Percentiles rank a stretch among this genome's conserved stretches.
Evolutionary conservation across 441 rosid genomes (phyloP).

Genomic region (Jatropha multifida): DNA sequence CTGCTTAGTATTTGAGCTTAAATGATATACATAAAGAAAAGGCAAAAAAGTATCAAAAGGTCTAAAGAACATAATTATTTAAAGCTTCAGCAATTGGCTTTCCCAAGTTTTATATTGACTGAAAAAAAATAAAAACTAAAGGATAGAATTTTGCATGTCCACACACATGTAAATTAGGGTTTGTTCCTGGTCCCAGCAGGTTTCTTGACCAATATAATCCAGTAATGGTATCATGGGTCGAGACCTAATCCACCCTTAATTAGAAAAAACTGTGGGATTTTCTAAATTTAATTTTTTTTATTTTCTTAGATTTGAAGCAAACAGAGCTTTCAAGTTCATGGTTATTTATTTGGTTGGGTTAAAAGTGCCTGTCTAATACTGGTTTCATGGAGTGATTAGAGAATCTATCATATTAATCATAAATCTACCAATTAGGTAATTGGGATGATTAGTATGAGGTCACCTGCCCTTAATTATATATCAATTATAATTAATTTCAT

Average conservation of each 20-base stretch:
- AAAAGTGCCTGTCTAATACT: neutral
- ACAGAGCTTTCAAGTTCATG: neutral
- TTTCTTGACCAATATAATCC: neutral
- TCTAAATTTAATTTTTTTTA: neutral
- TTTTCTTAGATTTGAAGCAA: slow-evolving; percentile 1
- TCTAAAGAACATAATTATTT: neutral
- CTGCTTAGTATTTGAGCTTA: neutral
- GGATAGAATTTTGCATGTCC: neutral
- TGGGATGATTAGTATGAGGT: neutral
- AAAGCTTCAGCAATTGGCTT: neutral
- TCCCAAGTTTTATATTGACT: neutral
- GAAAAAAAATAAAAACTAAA: neutral
- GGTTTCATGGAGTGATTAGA: neutral
- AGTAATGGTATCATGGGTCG: neutral
- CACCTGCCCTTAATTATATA: neutral
- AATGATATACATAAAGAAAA: neutral
- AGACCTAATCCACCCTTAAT: neutral
- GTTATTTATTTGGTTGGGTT: neutral
- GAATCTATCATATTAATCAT: neutral
- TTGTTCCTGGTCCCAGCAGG: slow-evolving; percentile 3
- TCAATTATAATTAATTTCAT: neutral
- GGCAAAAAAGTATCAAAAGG: neutral
- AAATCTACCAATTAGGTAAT: neutral
- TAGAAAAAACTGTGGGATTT: neutral
- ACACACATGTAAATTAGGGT: neutral